Conservation (phyloP, 257 asterid species). For the Capsicum pubescens region DNA sequence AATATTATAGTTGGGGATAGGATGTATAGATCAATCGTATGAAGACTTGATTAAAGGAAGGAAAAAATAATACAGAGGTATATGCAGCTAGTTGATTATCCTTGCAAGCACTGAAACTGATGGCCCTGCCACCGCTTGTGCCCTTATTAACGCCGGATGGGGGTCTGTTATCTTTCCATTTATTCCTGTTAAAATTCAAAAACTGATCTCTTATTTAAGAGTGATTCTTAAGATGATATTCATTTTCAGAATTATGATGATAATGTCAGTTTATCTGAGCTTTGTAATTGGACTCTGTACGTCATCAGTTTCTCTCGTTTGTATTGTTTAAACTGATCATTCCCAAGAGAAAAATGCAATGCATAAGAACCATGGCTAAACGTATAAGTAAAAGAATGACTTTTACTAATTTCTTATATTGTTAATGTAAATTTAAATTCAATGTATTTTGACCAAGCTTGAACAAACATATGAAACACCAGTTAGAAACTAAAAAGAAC, state of each 20-base stretch:
- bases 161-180: conserved; percentile 59
- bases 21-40: neutral
- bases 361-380: too few species aligned
- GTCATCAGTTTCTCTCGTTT: too few species aligned
- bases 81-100: conserved; percentile 81
- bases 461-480: too few species aligned
- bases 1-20: neutral
- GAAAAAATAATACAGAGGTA: conserved; percentile 55
- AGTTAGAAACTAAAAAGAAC: too few species aligned
- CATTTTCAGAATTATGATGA: neutral
- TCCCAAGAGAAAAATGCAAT: too few species aligned
- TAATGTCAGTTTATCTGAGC: neutral
- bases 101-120: conserved; percentile 79
- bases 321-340: too few species aligned
- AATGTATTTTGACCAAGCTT: too few species aligned
- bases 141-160: conserved; percentile 56
- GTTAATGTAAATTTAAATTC: too few species aligned
- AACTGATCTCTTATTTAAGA: neutral
- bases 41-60: neutral
- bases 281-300: too few species aligned
- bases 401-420: too few species aligned
- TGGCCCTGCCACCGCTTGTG: conserved; percentile 66
- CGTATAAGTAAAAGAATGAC: too few species aligned
- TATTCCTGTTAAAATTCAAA: conserved; percentile 39
- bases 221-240: neutral